Base-by-base conservation (phyloP, 2,329 filamentous ascomycete genomes). In the Pyricularia grisea region DNA sequence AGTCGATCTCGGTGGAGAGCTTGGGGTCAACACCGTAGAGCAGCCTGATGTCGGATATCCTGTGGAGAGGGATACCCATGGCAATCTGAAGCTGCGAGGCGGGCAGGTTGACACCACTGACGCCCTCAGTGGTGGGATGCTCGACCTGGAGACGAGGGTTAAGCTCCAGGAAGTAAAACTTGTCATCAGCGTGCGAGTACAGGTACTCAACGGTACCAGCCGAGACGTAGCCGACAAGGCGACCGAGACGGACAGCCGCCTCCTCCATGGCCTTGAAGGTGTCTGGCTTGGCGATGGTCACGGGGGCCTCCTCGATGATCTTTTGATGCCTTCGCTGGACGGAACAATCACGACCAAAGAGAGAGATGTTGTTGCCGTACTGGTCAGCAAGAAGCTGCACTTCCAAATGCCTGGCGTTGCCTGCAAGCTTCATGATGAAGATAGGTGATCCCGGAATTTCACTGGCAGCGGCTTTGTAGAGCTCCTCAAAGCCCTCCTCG, bases 401-500 rank as follows among this genome's bases (percentile, higher is more conserved):
- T 81, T 99, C 95, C 82, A 99, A 84, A 86, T 99, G 95, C 74
- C 95, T 87, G 60, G 95, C 95, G 78, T 97, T 97, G 74, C 94
- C 95, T 67, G 95, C 95, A 72, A 99, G 85, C 88, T 99, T 97
- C 95, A 99, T 99, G 83, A 99, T 97, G 87, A 99, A 99, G 81
- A 99, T 99, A 74, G 96, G 95, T 33, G 95, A 99, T 66, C 96
- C 96, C 12, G 95, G 96, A 74, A 99, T 98, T 81, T 99, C 96
- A 79, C 91, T 97, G 5, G 95, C 94, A 27, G 96, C 95, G 65
- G 94, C 95, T 81, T 96, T 95, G 86, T 98, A 99, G 65, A 98
- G 85, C 74, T 86, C 84, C 77, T 91, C 86, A 76, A 99, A 99
- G 72, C 91, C 89, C 61, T 94, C 90, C 78, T 97, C 94, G 71